phyloP scores from a whole-genome alignment of 208 protist genomes.

The Trypanosoma mega region DNA sequence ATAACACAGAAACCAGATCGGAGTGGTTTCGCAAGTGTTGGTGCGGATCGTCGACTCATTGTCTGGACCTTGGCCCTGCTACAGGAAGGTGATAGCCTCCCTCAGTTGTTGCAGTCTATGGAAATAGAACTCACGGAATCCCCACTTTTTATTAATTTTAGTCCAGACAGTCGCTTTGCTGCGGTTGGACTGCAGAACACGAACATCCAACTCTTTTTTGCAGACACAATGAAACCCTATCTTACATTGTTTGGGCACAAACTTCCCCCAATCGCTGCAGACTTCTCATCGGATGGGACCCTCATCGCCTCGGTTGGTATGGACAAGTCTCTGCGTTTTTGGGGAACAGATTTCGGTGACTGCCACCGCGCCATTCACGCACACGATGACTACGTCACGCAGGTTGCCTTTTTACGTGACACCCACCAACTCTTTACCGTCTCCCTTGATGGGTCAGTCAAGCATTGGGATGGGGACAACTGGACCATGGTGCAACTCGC shows the following conservation, averaged over 20 bases:
- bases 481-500: slow-evolving; percentile 89
- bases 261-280: slow-evolving; percentile 93
- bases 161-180: slow-evolving; percentile 84
- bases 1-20: slow-evolving; percentile 45
- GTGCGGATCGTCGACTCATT: slow-evolving; percentile 80
- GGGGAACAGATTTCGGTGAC: slow-evolving; percentile 97
- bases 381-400: slow-evolving; percentile 97
- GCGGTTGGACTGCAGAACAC: slow-evolving; percentile 96
- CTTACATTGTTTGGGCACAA: slow-evolving; percentile 99
- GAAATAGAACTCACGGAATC: slow-evolving; percentile 95
- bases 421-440: slow-evolving; percentile 98
- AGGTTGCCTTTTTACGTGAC: slow-evolving; percentile 93
- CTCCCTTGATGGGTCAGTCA: slow-evolving; percentile 94
- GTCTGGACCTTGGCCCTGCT: slow-evolving; percentile 75
- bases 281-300: slow-evolving; percentile 93
- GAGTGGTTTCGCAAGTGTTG: slow-evolving; percentile 75
- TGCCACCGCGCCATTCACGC: slow-evolving; percentile 98
- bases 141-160: slow-evolving; percentile 86
- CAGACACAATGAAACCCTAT: slow-evolving; percentile 97
- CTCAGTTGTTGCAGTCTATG: slow-evolving; percentile 58
- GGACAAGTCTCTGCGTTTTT: slow-evolving; percentile 99
- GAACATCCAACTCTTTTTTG: slow-evolving; percentile 98
- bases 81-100: slow-evolving; percentile 26
- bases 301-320: slow-evolving; percentile 96
- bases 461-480: slow-evolving; percentile 99